Evolutionary conservation across 495 filamentous ascomycete species (phyloP), one percentile per base, ranked within the genome.

Genomic region (Staphylotrichum longicolle): DNA sequence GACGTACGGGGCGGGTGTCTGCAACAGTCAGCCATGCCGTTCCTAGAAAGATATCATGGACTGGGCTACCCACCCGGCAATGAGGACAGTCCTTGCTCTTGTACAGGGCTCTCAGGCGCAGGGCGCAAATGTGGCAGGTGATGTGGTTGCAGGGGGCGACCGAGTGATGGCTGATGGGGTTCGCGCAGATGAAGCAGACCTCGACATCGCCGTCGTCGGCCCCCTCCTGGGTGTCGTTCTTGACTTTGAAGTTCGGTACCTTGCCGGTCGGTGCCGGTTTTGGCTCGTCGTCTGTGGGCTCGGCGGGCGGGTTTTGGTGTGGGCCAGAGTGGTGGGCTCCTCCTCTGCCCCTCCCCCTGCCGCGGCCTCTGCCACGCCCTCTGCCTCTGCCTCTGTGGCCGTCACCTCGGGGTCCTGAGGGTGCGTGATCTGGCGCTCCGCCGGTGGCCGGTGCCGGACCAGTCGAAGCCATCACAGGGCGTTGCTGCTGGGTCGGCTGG

Each of bases 171-270:
- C 85, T 83, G 54, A 98, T 87, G 1, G 84, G 83, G 45, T 89
- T 93, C 32, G 95, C 92, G 72, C 94, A 99, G 63, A 99, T 98
- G 75, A 97, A 98, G 80, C 94, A 99, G 58, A 96, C 81, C 54
- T 96, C 90, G 8, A 81, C 84, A 63, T 93, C 90, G 32, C 80
- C 79, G 59, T 86, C 71, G 10, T 60, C 68, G 30, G 52, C 71
- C 30, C 57, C 45, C 35, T 68, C 66, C 52, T 68, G 42, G 7
- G 50, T 55, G 33, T 68, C 59, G n/a, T 55, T 47, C 54, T 60
- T 54, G 39, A 48, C 58, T 62, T 69, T 72, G 65, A 70, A 70
- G 47, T 57, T 49, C 6, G 52, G 62, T 0, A 49, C 20, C 50
- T 61, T 66, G 12, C 35, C 46, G 37, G 35, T 47, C 15, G 60